A percentile compares a stretch with the other conserved stretches of the same genome.
phyloP scores from a whole-genome alignment of 139 green algal species.

The Diplosphaera chodatii region DNA sequence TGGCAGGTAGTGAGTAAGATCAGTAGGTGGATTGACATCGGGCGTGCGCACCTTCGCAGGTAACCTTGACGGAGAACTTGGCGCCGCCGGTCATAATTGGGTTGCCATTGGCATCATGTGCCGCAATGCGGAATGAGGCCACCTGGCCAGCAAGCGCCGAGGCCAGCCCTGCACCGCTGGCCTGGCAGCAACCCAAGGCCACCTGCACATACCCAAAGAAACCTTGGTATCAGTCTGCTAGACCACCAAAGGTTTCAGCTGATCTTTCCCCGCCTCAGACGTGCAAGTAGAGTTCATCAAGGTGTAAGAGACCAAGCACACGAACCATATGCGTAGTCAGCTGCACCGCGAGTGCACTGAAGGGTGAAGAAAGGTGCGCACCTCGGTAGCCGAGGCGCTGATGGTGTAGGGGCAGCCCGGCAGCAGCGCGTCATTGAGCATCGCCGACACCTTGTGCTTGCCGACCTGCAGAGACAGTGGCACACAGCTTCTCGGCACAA shows the following conservation, averaged over 20 bases:
- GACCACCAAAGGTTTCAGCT: no score
- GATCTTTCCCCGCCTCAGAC: no score
- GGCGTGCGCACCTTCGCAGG: not conserved
- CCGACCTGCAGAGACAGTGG: not conserved
- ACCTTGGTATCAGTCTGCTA: no score
- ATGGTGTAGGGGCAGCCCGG: not conserved
- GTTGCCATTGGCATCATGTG: not conserved
- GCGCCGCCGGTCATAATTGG: conserved; percentile 1
- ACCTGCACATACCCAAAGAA: not conserved
- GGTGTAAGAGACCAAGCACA: no score
- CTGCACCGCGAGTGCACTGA: no score
- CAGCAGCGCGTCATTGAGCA: not conserved
- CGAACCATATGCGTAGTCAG: no score
- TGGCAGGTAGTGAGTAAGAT: no score
- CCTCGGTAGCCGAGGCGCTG: not conserved
- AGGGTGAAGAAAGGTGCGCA: not conserved
- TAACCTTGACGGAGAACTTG: not conserved
- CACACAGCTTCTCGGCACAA: no score
- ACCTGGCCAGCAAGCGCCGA: not conserved
- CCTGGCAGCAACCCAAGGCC: not conserved
- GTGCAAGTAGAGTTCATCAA: no score
- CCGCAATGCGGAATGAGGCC: not conserved
- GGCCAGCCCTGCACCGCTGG: not conserved
- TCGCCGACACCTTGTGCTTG: not conserved
- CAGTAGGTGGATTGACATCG: no score